phyloP scores from a whole-genome alignment of 768 basidiomycete species.

The Lactarius tabidus region DNA sequence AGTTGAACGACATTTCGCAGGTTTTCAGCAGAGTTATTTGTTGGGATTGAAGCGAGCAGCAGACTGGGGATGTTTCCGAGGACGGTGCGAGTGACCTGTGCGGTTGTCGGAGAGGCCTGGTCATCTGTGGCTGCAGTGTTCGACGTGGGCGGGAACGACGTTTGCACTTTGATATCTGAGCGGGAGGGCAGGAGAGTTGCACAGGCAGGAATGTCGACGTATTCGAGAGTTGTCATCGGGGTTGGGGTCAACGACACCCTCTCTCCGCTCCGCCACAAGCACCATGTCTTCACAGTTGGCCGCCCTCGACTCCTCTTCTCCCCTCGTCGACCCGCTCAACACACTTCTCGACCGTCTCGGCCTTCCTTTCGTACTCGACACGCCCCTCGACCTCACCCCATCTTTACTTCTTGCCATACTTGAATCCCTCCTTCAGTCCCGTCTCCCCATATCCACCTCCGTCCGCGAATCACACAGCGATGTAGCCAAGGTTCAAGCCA shows the following conservation, averaged over 20 bases:
- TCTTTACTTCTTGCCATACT: slow-evolving; percentile 67
- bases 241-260: neutral
- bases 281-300: slow-evolving; percentile 18
- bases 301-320: slow-evolving; percentile 16
- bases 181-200: slow-evolving; percentile 13
- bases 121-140: slow-evolving; percentile 1
- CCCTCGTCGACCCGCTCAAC: slow-evolving; percentile 30
- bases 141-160: slow-evolving; percentile 10
- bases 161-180: slow-evolving; percentile 2
- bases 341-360: slow-evolving; percentile 30
- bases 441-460: slow-evolving; percentile 45
- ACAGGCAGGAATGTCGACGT: slow-evolving; percentile 24
- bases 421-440: slow-evolving; percentile 52
- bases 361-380: slow-evolving; percentile 35
- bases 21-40: slow-evolving; percentile 4
- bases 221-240: slow-evolving; percentile 17
- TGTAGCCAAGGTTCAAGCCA: slow-evolving; percentile 51
- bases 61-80: slow-evolving; percentile 23
- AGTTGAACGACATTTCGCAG: slow-evolving; percentile 36
- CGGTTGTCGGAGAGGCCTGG: neutral
- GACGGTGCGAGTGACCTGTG: slow-evolving; percentile 7
- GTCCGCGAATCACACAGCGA: slow-evolving; percentile 37
- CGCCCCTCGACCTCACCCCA: slow-evolving; percentile 58
- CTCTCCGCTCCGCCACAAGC: neutral
- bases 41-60: slow-evolving; percentile 21